Base-by-base conservation (phyloP, 495 filamentous ascomycete species). In the Trichoderma reesei region DNA sequence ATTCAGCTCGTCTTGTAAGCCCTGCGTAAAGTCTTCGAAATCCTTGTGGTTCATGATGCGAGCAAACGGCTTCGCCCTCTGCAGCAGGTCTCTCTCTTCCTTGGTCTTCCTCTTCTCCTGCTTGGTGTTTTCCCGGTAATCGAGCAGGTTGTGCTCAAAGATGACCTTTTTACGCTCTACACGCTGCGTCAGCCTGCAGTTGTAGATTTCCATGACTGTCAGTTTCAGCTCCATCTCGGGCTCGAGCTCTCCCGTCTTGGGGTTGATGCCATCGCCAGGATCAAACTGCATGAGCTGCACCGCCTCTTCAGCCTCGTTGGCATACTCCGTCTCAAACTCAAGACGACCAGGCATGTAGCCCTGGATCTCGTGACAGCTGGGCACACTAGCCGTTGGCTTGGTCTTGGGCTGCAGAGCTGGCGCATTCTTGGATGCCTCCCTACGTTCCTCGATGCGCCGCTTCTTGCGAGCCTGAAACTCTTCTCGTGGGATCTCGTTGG, bases 241-340 rank as follows among this genome's bases (percentile, higher is more conserved):
- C 65, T 98, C 95, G 18, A 89, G 76, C 68, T 91, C 88, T 66
- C 90, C 89, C 3, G 90, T 96, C 13, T 82, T 77, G 5, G 86
- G 86, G 66, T 94, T 92, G 67, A 94, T 80, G 60, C 94, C 94
- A 69, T 96, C 92, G 14, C 94, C 94, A 1, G 94, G 92, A 61
- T 97, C 93, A 68, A 99, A 99, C 65, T 96, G 88, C 89, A 99
- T 96, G 64, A 94, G 88, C 72, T 98, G 94, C 13, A 99, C 95
- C 0, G 92, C 92, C 75, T 98, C 95, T 74, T 99, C 94, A 0
- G 95, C 94, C 68, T 98, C 95, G 73, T 99, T 98, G 70, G 92
- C 87, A 73, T 93, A 96, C 69, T 99, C 94, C 0, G 90, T 96
- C 80, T 99, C 94, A 70, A 98, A 99, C 71, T 99, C 94, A 65